A percentile compares a stretch with the other conserved stretches of the same genome.
Conservation (phyloP, 106 monocot species). For the Narthecium ossifragum region DNA sequence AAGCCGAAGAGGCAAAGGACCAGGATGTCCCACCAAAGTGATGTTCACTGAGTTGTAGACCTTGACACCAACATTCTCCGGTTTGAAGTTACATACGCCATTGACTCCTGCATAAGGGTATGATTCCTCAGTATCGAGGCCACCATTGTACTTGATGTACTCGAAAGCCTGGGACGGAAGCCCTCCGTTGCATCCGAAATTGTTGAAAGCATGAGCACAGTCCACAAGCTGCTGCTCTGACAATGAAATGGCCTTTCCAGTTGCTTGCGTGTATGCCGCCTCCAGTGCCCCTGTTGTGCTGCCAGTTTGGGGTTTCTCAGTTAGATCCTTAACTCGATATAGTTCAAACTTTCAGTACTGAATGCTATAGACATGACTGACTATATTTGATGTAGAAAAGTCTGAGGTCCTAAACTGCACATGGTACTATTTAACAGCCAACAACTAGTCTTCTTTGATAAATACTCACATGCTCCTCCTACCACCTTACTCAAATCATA, state of each 20-base stretch:
- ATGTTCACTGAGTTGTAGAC: slow-evolving; percentile 49
- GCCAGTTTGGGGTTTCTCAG: background rate
- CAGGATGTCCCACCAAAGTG: slow-evolving; percentile 30
- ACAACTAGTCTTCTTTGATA: too few species aligned
- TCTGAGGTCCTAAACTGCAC: too few species aligned
- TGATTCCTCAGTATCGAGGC: slow-evolving; percentile 81
- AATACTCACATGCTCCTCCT: too few species aligned
- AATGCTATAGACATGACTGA: too few species aligned
- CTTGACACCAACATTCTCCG: slow-evolving; percentile 57
- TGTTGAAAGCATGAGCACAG: slow-evolving; percentile 65
- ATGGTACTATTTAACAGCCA: too few species aligned
- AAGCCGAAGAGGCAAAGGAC: background rate
- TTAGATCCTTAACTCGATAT: background rate
- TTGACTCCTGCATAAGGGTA: slow-evolving; percentile 77
- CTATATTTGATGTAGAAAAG: too few species aligned
- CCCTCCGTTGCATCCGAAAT: slow-evolving; percentile 79
- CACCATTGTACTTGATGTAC: slow-evolving; percentile 84
- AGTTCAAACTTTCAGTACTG: background rate
- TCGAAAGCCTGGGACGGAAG: slow-evolving; percentile 84
- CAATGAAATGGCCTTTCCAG: slow-evolving; percentile 61
- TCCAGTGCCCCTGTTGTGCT: slow-evolving; percentile 87
- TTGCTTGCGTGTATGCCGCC: slow-evolving; percentile 74
- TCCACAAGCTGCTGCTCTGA: slow-evolving; percentile 93
- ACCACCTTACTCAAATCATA: too few species aligned
- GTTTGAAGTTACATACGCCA: slow-evolving; percentile 52